Base-by-base conservation (phyloP, 805 yeast species). In the Saturnispora besseyi region DNA sequence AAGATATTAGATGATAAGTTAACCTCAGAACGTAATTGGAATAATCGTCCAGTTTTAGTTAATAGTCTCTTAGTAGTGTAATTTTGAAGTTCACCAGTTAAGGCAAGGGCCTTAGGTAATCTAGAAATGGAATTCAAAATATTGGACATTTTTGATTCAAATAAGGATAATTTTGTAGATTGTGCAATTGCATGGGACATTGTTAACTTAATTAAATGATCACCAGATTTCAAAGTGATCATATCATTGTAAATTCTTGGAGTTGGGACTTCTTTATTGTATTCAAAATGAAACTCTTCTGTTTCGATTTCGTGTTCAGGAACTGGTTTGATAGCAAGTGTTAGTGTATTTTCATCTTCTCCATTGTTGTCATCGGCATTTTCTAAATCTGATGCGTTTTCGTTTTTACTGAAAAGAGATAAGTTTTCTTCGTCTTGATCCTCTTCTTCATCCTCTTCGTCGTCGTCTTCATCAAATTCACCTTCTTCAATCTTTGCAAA, bases 121-220 rank as follows among this genome's bases (percentile, higher is more conserved):
- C 82, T 82, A n/a, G 95, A 83, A 33, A 91, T 91, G 55, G 89
- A 84, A 52, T 81, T 84, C 61, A 93, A 73, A 51, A 85, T 82
- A 33, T 82, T 81, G 12, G 91, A 86, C 82, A 93, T 88, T 57
- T 96, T 74, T 38, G 95, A 85, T 65, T 93, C 99, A 67, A 91
- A 93, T 51, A 90, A 71, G 38, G 96, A 85, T 31, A 93, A 68
- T 63, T 90, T 93, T 1, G 97, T 90, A 55, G 95, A 87, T 66
- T 93, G 99, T 0, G 98, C 97, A 54, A 93, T 87, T 1, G 98
- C 96, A 66, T 93, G 96, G 1, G 97, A 87, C 78, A 93, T 79
- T 5, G 97, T 87, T 51, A 93, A 71, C 62, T 93, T 93, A 58
- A 89, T 87, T 60, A 91, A 75, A 68, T 90, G 97, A 63, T 91